Evolutionary conservation across 768 basidiomycete genomes (phyloP).

Genomic region (Tubosaeta sp.): DNA sequence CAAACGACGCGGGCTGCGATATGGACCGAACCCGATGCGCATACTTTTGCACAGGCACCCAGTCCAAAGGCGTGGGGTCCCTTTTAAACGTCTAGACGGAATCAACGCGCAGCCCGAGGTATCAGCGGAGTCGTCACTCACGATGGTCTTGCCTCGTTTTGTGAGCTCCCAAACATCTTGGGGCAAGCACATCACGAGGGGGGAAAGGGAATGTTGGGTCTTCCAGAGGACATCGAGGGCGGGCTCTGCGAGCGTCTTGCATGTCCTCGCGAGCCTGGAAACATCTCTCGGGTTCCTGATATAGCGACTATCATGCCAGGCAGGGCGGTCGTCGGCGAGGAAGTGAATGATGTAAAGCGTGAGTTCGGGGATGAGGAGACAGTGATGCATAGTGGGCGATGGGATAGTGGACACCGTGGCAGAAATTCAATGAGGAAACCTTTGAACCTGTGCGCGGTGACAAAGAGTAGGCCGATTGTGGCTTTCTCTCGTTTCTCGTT

Average conservation of each 20-base stretch:
- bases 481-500: background rate
- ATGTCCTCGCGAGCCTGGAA: slow-evolving; percentile 27
- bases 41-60: slow-evolving; percentile 21
- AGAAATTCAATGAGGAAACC: background rate
- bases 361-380: slow-evolving; percentile 28
- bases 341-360: slow-evolving; percentile 20
- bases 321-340: slow-evolving; percentile 19
- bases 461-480: background rate
- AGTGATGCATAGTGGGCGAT: slow-evolving; percentile 22
- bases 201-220: slow-evolving; percentile 24
- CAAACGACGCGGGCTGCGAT: slow-evolving; percentile 7
- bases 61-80: slow-evolving; percentile 17
- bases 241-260: slow-evolving; percentile 24
- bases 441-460: background rate
- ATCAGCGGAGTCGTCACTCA: slow-evolving; percentile 9
- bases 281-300: slow-evolving; percentile 20
- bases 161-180: slow-evolving; percentile 22
- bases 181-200: slow-evolving; percentile 9
- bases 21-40: slow-evolving; percentile 22
- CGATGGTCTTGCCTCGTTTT: slow-evolving; percentile 17
- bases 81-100: slow-evolving; percentile 20
- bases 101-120: background rate
- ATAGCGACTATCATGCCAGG: slow-evolving; percentile 14
- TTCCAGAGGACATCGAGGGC: slow-evolving; percentile 31
- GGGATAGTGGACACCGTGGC: background rate